Evolutionary conservation across 2,329 filamentous ascomycete genomes (phyloP).

Genomic region (Colletotrichum siamense): DNA sequence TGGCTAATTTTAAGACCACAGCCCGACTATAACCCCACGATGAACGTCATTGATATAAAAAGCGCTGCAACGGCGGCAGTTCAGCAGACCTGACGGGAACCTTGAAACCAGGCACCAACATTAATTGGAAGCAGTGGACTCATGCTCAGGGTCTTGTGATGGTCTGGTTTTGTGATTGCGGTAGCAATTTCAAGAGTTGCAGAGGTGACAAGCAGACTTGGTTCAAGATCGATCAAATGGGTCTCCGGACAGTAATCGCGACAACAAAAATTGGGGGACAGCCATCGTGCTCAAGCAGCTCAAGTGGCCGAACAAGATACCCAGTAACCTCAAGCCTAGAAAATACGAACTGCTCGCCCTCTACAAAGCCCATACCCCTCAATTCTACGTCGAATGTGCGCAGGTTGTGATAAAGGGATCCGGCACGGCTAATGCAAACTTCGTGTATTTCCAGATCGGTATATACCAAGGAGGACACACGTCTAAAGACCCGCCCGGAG

Average conservation of each 20-base stretch:
- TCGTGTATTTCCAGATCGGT: neutral
- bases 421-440: conserved; percentile 34
- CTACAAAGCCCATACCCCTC: conserved; percentile 55
- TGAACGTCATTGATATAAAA: conserved; percentile 51
- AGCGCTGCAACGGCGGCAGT: conserved; percentile 62
- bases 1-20: neutral
- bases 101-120: conserved; percentile 49
- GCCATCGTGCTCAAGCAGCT: conserved; percentile 40
- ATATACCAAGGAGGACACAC: neutral
- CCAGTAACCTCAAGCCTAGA: conserved; percentile 52
- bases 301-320: conserved; percentile 56
- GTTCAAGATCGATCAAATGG: conserved; percentile 66
- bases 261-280: conserved; percentile 52
- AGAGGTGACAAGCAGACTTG: conserved; percentile 57
- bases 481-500: neutral
- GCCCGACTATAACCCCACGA: conserved; percentile 61
- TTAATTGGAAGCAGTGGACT: conserved; percentile 63
- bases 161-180: conserved; percentile 58
- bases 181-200: conserved; percentile 51
- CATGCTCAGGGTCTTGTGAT: conserved; percentile 64
- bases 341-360: conserved; percentile 63
- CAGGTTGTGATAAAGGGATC: conserved; percentile 56
- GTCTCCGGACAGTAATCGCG: conserved; percentile 50
- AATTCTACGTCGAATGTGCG: conserved; percentile 63
- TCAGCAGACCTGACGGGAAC: conserved; percentile 49